Evolutionary conservation across 179 eudicot genomes (phyloP), one percentile per base, ranked within the genome.

Genomic region (Amaranthus tricolor): DNA sequence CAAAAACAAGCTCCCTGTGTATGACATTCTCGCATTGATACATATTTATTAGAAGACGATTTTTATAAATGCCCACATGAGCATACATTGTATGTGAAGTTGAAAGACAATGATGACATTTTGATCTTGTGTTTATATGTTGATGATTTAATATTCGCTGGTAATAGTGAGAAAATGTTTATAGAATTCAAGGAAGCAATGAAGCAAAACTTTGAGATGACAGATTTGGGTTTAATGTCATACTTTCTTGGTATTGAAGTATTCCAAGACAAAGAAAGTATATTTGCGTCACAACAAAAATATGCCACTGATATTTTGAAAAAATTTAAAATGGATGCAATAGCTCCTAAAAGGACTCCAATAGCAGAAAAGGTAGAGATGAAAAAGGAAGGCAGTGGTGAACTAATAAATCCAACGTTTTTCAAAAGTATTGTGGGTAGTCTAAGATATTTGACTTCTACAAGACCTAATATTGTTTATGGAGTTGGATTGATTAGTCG

Each of bases 381-480:
- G 15, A 11, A 8, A 17, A 61, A 49, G 49, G 44, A 60, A 44
- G 68, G 68, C 5, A 19, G 14, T 5, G 59, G 76, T 61, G 68
- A 61, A 12, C 49, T 60, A 15, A 24, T 73, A 1, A 52, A 73
- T 62, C 57, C 60, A 19, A 73, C 68, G 6, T 45, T 73, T 73
- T 31, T 0, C 40, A 31, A 31, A 31, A 3, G 40, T 31, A 31
- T 31, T 31, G 40, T 0, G 40, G 40, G 40, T 31, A 31, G 40
- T 31, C 40, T 31, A 31, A 0, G 40, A 31, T 31, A 31, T 31
- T 31, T 31, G 47, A 73, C 68, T 45, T 59, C 58, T 24, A 73
- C 58, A 12, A 73, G 68, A n/a, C 59, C 68, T 13, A 58, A 73
- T 16, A 73, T 73, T 61, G 67, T 61, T 2, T 73, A 48, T 73